Base-by-base conservation (phyloP, 805 yeast genomes). In the Sungouiozyma ichnusensis region DNA sequence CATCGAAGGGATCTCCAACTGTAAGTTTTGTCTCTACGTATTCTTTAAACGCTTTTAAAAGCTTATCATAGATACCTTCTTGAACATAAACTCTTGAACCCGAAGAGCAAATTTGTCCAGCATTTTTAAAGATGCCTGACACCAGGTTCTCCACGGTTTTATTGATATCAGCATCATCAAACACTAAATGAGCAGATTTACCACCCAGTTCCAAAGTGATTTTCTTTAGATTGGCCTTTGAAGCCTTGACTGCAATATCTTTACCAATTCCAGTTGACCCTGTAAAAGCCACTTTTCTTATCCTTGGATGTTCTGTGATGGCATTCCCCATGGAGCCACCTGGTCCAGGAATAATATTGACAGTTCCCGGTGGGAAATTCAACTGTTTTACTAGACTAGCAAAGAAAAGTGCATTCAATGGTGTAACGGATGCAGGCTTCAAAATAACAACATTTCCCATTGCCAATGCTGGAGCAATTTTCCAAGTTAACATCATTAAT, bases 121-220 rank as follows among this genome's bases (percentile, higher is more conserved):
- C 79, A 66, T 81, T 81, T 68, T 72, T 76, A 70, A 80, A 80
- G 55, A 82, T 82, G 69, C 86, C 86, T 39, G 72, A 64, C 40
- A 77, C 69, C 53, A 81, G 71, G 57, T 72, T 71, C 34, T 59
- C 60, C 41, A 74, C 67, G 48, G 79, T 68, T 47, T 62, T 62
- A 35, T 72, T 71, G 45, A 80, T 53, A 56, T 79, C 69, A 47
- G 81, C 82, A 60, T 82, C 92, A 51, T 74, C 69, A 57, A 81
- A 81, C 35, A 82, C 79, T 55, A 82, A 72, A 60, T 81, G 79
- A 55, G 88, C 84, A 45, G 87, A 80, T 64, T 82, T 82, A 64
- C 92, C 92, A 64, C 92, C 92, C 55, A 81, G 72, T 66, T 82
- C 92, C 64, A 82, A 69, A 39, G 90, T 81, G 41, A 81, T 81